Evolutionary conservation across 2,329 filamentous ascomycete species (phyloP).

Genomic region (Paecilomyces niveus): DNA sequence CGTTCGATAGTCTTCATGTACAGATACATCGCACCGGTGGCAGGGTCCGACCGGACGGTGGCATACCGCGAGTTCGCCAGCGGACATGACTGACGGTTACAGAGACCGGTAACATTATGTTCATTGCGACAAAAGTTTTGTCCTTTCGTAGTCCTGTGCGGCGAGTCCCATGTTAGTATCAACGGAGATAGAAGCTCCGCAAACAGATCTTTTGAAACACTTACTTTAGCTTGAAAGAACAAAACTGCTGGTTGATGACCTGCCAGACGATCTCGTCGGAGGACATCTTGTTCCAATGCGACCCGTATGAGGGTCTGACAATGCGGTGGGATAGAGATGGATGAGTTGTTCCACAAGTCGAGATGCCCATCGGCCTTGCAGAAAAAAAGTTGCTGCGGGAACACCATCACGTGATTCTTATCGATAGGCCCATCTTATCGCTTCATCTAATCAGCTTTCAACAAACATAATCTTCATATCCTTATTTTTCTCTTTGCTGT

Average conservation of each 20-base stretch:
- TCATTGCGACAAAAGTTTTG: constrained; percentile 96
- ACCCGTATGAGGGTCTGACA: constrained; percentile 8
- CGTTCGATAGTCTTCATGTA: constrained; percentile 97
- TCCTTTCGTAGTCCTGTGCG: constrained; percentile 64
- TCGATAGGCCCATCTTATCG: constrained; percentile 16
- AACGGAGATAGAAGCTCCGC: constrained; percentile 5
- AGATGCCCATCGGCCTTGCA: constrained; percentile 12
- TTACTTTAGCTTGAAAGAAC: constrained; percentile 88
- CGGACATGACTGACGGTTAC: constrained; percentile 81
- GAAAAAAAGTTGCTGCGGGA: constrained; percentile 23
- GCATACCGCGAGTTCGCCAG: constrained; percentile 90
- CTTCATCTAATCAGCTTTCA: not conserved
- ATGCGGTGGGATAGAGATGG: constrained; percentile 5
- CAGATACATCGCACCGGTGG: constrained; percentile 78
- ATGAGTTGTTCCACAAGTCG: constrained; percentile 6
- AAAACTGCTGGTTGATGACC: constrained; percentile 92
- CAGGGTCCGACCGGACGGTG: constrained; percentile 75
- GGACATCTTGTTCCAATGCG: constrained; percentile 50
- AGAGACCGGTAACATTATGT: constrained; percentile 77
- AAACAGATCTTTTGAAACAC: constrained; percentile 19
- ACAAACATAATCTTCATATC: not conserved
- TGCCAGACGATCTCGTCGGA: constrained; percentile 98
- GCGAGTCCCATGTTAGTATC: constrained; percentile 7
- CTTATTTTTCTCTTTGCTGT: not conserved
- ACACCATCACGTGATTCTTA: constrained; percentile 24